phyloP scores from a whole-genome alignment of 257 asterid species.

The Solanum tacnaense region DNA sequence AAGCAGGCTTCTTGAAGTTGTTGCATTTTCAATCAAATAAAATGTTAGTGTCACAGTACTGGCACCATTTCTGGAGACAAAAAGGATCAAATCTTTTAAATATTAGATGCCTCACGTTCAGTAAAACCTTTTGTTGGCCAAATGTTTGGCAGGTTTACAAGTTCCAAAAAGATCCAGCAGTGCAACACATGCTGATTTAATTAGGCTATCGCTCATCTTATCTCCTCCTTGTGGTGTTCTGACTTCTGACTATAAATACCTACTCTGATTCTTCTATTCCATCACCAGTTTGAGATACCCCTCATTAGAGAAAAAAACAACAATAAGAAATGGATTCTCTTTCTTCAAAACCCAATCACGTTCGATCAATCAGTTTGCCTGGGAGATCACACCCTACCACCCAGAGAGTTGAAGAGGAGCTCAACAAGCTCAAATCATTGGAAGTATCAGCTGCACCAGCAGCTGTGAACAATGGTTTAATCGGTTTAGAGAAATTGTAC shows the following conservation, averaged over 20 bases:
- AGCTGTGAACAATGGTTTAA: neutral
- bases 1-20: neutral
- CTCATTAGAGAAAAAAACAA: neutral
- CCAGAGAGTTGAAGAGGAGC: neutral
- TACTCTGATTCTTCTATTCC: neutral
- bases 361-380: neutral
- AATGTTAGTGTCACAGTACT: neutral
- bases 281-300: neutral
- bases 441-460: neutral
- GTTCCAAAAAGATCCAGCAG: neutral
- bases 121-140: neutral
- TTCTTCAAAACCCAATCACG: neutral
- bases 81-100: neutral
- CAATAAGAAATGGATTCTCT: neutral
- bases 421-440: neutral
- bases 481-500: neutral
- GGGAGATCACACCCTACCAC: neutral
- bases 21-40: neutral
- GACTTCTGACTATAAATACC: neutral
- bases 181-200: conserved; percentile 4
- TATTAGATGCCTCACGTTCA: neutral
- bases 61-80: neutral
- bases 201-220: neutral
- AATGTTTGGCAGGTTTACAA: neutral
- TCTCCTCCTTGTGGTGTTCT: neutral